Percentiles rank a stretch among this genome's conserved stretches.
These are phyloP conservation scores for Synchytrium microbalum DNA, from an alignment of 371 early-diverging fungal genomes.

Conservation along the genomic window DNA sequence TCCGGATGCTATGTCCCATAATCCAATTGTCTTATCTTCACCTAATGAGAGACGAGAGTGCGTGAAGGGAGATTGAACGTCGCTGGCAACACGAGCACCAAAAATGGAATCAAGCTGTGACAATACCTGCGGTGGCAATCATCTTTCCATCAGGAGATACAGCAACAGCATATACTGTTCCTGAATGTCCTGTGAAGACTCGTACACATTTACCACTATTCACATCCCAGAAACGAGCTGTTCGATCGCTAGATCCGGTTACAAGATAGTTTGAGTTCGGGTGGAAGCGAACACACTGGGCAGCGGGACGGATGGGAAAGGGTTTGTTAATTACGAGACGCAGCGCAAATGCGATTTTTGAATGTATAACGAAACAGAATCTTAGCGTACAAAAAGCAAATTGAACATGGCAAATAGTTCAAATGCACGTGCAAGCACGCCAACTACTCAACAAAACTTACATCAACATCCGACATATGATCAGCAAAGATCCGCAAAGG, in stretches of 20 bases:
- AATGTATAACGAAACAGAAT: background rate
- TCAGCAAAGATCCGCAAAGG: constrained; percentile 97
- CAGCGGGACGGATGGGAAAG: constrained; percentile 6
- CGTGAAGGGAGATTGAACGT: constrained; percentile 1
- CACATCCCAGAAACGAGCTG: constrained; percentile 69
- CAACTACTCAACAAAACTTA: too few relatives aligned
- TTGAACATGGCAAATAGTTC: too few relatives aligned
- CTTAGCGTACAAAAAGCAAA: background rate
- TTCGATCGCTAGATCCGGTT: constrained; percentile 6
- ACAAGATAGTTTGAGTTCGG: constrained; percentile 83
- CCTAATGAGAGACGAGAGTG: constrained; percentile 30
- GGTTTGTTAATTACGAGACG: background rate
- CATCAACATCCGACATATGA: constrained; percentile 96
- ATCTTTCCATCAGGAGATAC: constrained; percentile 93
- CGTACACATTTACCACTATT: constrained; percentile 88
- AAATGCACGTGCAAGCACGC: too few relatives aligned
- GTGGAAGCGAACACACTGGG: constrained; percentile 91
- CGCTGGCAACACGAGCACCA: background rate
- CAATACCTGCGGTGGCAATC: constrained; percentile 80
- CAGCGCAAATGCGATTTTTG: background rate
- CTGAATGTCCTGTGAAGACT: constrained; percentile 88
- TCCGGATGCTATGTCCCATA: constrained; percentile 98
- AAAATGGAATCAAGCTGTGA: background rate
- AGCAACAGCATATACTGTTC: constrained; percentile 74
- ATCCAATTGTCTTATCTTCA: constrained; percentile 73